A percentile compares a stretch with the other conserved stretches of the same genome.
These are phyloP conservation scores for Talaromyces pinophilus DNA, from an alignment of 2,329 filamentous ascomycete genomes.

Conservation along the genomic window DNA sequence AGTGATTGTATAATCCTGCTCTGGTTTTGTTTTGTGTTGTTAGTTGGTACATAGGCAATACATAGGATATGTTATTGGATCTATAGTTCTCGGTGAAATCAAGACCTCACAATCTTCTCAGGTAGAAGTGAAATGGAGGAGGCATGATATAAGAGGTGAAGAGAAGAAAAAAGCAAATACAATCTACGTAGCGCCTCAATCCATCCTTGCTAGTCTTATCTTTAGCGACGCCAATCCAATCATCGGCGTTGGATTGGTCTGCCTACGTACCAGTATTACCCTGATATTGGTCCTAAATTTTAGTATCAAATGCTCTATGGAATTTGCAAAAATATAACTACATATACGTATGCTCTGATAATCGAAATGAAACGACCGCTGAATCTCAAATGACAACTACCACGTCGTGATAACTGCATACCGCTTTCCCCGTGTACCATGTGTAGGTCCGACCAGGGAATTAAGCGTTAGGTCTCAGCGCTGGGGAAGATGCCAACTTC, in stretches of 20 bases:
- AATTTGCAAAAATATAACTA: too few relatives aligned
- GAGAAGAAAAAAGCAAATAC: neutral
- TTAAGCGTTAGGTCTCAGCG: too few relatives aligned
- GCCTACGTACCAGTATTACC: too few relatives aligned
- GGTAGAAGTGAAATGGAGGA: neutral
- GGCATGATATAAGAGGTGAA: neutral
- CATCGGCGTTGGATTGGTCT: neutral
- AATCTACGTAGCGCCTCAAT: neutral
- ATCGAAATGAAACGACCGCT: too few relatives aligned
- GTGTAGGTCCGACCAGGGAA: too few relatives aligned
- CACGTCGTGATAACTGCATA: too few relatives aligned
- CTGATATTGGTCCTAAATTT: too few relatives aligned
- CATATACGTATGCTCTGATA: too few relatives aligned
- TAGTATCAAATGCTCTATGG: too few relatives aligned
- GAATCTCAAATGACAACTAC: too few relatives aligned
- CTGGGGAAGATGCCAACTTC: too few relatives aligned
- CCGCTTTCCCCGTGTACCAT: too few relatives aligned
- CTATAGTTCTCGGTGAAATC: neutral
- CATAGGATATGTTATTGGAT: neutral
- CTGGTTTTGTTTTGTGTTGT: neutral
- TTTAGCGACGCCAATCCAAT: slow-evolving; percentile 3
- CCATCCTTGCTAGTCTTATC: slow-evolving; percentile 15
- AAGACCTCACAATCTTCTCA: neutral
- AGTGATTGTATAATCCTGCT: neutral
- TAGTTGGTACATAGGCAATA: neutral